Evolutionary conservation across 345 rosid genomes (phyloP), one percentile per base, ranked within the genome.

Genomic region (Camelina hispida): DNA sequence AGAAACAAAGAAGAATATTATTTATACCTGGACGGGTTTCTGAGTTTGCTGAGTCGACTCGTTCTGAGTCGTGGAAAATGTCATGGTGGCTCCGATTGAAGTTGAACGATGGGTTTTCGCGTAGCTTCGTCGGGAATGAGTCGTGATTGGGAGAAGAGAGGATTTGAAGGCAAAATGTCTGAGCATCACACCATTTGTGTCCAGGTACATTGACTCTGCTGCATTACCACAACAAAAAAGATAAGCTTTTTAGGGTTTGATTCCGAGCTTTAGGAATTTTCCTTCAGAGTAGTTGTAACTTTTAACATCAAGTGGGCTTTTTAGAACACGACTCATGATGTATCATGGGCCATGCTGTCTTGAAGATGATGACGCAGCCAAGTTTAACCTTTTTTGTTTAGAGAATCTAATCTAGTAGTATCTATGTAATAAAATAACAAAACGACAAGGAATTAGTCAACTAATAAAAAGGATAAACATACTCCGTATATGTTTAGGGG

Each of bases 21-120:
- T 66, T 66, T 0, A 25, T 43, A 85, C 87, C 79, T 81, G 86
- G 2, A 72, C 71, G 11, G 91, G 85, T 62, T 68, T 79, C 25
- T 47, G 56, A 17, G 62, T 79, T n/a, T 40, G 80, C 67, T 71
- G 78, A 73, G 79, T 46, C 15, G 73, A 61, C 22, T 65, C 80
- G 34, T 71, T 74, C 47, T 32, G 83, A 54, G 18, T 32, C 55
- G 83, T 1, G 28, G 28, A 57, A 57, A 50, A 54, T 23, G 81
- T 58, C 48, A 76, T 57, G 54, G 82, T 54, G 34, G 89, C 85
- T 87, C 71, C 43, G 68, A 76, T 25, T 30, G 65, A 43, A 68
- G 76, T 32, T 30, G 65, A 48, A 68, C 62, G 43, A 56, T 65
- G 54, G n/a, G 7, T 6, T 23, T 40, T 77, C 4, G 18, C 14